These are phyloP conservation scores for Raddia guianensis DNA, from an alignment of 176 grass and related monocot species.

Conservation along the genomic window DNA sequence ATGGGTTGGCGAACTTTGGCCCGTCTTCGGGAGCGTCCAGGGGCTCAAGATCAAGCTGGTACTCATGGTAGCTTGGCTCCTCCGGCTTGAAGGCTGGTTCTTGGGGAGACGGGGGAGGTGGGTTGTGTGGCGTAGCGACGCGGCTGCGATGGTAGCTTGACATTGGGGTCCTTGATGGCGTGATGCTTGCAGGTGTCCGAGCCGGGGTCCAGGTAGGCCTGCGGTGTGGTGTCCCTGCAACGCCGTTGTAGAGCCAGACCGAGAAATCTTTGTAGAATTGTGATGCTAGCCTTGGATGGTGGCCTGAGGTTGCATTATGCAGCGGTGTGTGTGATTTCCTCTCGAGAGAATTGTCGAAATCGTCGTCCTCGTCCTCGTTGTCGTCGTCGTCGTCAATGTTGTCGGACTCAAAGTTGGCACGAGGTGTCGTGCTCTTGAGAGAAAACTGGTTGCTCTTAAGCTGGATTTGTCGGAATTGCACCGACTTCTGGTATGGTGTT, in stretches of 20 bases:
- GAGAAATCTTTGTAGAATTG: constrained; percentile 84
- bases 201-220: constrained; percentile 63
- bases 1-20: constrained; percentile 69
- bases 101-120: constrained; percentile 42
- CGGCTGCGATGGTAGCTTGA: constrained; percentile 45
- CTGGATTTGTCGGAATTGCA: constrained; percentile 50
- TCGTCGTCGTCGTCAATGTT: constrained; percentile 25
- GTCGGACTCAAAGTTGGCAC: constrained; percentile 46
- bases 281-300: constrained; percentile 65
- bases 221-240: constrained; percentile 55
- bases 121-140: constrained; percentile 30
- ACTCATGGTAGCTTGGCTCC: constrained; percentile 41
- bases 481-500: constrained; percentile 58
- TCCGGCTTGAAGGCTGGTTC: constrained; percentile 46
- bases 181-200: constrained; percentile 28
- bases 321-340: constrained; percentile 52
- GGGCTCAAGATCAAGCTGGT: constrained; percentile 47
- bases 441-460: constrained; percentile 75
- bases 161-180: constrained; percentile 45
- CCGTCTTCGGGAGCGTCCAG: constrained; percentile 44
- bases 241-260: constrained; percentile 68
- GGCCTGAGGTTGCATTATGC: constrained; percentile 25
- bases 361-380: constrained; percentile 35
- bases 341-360: constrained; percentile 69
- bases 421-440: constrained; percentile 29